These are phyloP conservation scores for Viridothelium virens DNA, from an alignment of 495 filamentous ascomycete genomes.

Conservation along the genomic window DNA sequence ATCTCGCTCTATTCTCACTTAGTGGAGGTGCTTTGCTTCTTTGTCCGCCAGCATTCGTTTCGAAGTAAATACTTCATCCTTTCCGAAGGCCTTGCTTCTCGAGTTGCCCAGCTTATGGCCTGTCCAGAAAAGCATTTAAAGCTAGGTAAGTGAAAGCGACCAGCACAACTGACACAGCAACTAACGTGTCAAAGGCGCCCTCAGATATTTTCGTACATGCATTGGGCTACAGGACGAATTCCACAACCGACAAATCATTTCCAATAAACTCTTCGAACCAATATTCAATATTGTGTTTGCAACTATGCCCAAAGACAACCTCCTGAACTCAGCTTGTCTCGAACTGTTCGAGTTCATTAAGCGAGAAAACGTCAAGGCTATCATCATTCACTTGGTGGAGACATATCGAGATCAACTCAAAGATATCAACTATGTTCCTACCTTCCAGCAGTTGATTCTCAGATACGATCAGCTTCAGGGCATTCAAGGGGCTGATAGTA, in stretches of 20 bases:
- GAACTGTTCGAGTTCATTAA: constrained; percentile 92
- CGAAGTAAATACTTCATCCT: constrained; percentile 85
- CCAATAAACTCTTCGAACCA: constrained; percentile 75
- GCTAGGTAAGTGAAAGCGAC: constrained; percentile 54
- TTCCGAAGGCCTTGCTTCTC: constrained; percentile 64
- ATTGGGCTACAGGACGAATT: constrained; percentile 85
- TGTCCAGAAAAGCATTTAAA: constrained; percentile 91
- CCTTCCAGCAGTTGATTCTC: constrained; percentile 65
- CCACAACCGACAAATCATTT: constrained; percentile 78
- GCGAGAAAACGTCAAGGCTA: constrained; percentile 68
- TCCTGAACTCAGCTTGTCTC: constrained; percentile 90
- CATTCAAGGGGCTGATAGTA: constrained; percentile 17
- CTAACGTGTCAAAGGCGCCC: constrained; percentile 52
- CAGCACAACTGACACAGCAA: not conserved
- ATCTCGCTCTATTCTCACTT: constrained; percentile 83
- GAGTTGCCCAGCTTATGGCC: constrained; percentile 73
- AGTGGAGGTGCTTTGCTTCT: constrained; percentile 91
- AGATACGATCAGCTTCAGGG: constrained; percentile 75
- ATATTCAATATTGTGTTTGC: constrained; percentile 82
- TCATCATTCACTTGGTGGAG: constrained; percentile 80
- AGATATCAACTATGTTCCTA: constrained; percentile 75
- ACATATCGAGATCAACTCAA: constrained; percentile 77
- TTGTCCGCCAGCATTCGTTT: constrained; percentile 79
- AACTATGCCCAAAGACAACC: constrained; percentile 92
- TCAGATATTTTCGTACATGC: constrained; percentile 90